Percentiles rank a stretch among this genome's conserved stretches.
Evolutionary conservation across 345 rosid species (phyloP).

Genomic region (Arabidopsis suecica): DNA sequence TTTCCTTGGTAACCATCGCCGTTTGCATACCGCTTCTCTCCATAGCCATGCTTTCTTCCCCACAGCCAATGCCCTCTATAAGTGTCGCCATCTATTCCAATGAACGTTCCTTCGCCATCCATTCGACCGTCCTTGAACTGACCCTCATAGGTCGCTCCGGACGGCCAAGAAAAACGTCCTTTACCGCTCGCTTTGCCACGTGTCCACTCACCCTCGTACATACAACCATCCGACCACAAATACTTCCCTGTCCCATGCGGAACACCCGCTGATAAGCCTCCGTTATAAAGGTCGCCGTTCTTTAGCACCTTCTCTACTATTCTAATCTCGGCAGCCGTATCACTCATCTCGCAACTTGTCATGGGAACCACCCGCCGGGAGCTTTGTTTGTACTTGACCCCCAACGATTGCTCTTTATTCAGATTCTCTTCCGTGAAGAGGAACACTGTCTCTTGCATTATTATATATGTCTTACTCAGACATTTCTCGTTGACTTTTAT

Average conservation of each 20-base stretch:
- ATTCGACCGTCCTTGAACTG: slow-evolving; percentile 65
- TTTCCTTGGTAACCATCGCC: slow-evolving; percentile 66
- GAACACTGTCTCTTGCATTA: slow-evolving; percentile 48
- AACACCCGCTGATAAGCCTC: slow-evolving; percentile 53
- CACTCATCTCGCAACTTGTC: slow-evolving; percentile 22
- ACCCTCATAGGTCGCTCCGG: slow-evolving; percentile 78
- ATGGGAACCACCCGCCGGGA: slow-evolving; percentile 46
- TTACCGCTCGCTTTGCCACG: slow-evolving; percentile 61
- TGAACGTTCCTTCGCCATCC: slow-evolving; percentile 69
- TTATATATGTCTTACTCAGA: slow-evolving; percentile 14
- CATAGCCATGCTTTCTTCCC: slow-evolving; percentile 69
- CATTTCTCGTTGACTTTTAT: slow-evolving; percentile 34
- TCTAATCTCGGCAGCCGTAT: slow-evolving; percentile 33
- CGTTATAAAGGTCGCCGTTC: slow-evolving; percentile 72
- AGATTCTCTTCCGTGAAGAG: slow-evolving; percentile 43
- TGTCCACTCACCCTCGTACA: slow-evolving; percentile 77
- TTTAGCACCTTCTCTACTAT: slow-evolving; percentile 54
- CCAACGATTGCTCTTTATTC: slow-evolving; percentile 42
- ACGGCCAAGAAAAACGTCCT: slow-evolving; percentile 79
- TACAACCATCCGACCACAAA: slow-evolving; percentile 75
- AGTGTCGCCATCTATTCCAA: slow-evolving; percentile 66
- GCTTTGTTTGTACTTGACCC: slow-evolving; percentile 39
- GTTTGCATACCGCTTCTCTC: slow-evolving; percentile 61
- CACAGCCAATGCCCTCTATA: slow-evolving; percentile 63
- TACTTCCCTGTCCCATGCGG: slow-evolving; percentile 78